A percentile compares a stretch with the other conserved stretches of the same genome.
Evolutionary conservation across 306 rosid species (phyloP).

Genomic region (Mimosa bimucronata): DNA sequence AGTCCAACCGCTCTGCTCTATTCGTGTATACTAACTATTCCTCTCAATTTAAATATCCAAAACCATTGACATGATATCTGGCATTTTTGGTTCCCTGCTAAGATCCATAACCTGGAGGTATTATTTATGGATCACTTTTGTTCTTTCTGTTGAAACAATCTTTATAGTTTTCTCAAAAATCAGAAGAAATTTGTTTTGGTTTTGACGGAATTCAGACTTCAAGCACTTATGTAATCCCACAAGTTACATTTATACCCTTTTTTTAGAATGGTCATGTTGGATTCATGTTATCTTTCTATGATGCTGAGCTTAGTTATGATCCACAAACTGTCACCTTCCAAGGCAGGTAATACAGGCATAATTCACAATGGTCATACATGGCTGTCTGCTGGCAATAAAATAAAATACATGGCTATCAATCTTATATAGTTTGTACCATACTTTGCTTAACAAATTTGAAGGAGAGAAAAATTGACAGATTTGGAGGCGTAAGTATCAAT

Average conservation of each 20-base stretch:
- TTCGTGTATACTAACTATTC: no score
- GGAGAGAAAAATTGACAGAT: slow-evolving; percentile 30
- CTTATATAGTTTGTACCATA: not conserved
- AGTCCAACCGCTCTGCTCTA: no score
- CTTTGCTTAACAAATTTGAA: slow-evolving; percentile 17
- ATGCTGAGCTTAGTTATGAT: slow-evolving; percentile 89
- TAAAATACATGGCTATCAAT: not conserved
- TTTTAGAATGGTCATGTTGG: slow-evolving; percentile 94
- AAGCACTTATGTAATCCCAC: slow-evolving; percentile 9
- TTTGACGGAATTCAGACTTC: slow-evolving; percentile 7
- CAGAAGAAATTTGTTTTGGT: slow-evolving; percentile 1
- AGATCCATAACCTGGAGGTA: slow-evolving; percentile 96
- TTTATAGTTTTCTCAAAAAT: not conserved
- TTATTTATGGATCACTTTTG: slow-evolving; percentile 27
- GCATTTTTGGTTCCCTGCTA: slow-evolving; percentile 91
- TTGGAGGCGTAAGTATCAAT: slow-evolving; percentile 34
- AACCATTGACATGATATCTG: slow-evolving; percentile 88
- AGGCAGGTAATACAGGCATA: slow-evolving; percentile 71
- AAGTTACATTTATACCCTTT: slow-evolving; percentile 23
- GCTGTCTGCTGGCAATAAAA: no score
- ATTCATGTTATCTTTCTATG: slow-evolving; percentile 93
- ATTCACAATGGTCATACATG: slow-evolving; percentile 7
- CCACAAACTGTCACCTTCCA: slow-evolving; percentile 75
- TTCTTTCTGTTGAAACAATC: not conserved
- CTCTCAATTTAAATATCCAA: no score